Conservation (phyloP, 2,329 filamentous ascomycete genomes). For the Dichotomopilus funicola region DNA sequence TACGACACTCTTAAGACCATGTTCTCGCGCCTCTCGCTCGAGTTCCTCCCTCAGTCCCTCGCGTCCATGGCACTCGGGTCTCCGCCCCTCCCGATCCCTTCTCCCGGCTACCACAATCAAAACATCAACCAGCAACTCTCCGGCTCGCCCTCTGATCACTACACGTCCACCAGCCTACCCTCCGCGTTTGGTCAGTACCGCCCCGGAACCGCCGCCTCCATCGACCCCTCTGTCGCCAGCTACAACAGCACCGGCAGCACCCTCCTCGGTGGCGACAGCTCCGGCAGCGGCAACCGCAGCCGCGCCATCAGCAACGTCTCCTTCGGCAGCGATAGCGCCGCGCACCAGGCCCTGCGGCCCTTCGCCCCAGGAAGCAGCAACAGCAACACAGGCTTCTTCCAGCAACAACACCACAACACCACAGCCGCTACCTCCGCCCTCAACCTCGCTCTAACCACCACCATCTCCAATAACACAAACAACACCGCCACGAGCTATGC, state of each 20-base stretch:
- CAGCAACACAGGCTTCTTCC: conserved; percentile 17
- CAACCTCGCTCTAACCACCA: conserved; percentile 4
- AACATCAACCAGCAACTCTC: conserved; percentile 37
- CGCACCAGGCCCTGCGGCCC: conserved; percentile 32
- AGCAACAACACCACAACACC: conserved; percentile 16
- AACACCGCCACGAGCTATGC: conserved; percentile 10
- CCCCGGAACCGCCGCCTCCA: conserved; percentile 66
- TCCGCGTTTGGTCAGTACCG: conserved; percentile 32
- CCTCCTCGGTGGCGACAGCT: conserved; percentile 56
- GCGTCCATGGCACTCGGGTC: conserved; percentile 47
- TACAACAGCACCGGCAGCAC: conserved; percentile 76
- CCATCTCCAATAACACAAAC: conserved; percentile 12
- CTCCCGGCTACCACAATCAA: conserved; percentile 26
- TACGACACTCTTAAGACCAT: conserved; percentile 85
- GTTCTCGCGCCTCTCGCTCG: conserved; percentile 82
- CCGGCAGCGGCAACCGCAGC: conserved; percentile 54
- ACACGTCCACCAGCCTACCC: conserved; percentile 31
- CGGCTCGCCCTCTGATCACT: conserved; percentile 41
- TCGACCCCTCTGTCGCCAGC: conserved; percentile 68
- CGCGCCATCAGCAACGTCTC: conserved; percentile 83
- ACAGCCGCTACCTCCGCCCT: conserved; percentile 13
- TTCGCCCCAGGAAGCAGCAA: conserved; percentile 41
- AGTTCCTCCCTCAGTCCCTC: conserved; percentile 57
- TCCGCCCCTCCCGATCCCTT: conserved; percentile 41
- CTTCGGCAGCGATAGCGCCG: conserved; percentile 43